Evolutionary conservation across 345 rosid genomes (phyloP).

Genomic region (Camelina sativa): DNA sequence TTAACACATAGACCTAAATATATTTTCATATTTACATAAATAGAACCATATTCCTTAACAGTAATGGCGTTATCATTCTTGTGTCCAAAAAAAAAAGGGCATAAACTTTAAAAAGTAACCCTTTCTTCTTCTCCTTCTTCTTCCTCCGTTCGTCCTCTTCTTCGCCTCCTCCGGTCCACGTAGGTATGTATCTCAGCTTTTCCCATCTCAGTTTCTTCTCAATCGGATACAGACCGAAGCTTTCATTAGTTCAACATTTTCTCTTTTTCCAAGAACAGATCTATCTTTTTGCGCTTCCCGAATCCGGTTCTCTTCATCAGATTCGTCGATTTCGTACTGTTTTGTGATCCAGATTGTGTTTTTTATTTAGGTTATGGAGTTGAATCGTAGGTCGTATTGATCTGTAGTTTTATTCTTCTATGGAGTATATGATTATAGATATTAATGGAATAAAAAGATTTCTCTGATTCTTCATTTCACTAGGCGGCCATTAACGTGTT

Average conservation of each 20-base stretch:
- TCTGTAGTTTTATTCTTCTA: conserved; percentile 10
- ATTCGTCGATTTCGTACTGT: conserved; percentile 20
- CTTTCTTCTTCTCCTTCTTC: not conserved
- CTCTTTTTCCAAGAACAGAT: conserved; percentile 26
- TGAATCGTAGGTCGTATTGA: conserved; percentile 1
- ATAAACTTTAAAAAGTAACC: not conserved
- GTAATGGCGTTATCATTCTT: conserved; percentile 22
- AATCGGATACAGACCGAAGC: not conserved
- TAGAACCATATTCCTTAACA: no score
- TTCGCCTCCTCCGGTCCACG: conserved; percentile 32
- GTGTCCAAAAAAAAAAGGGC: not conserved
- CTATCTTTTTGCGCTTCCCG: not conserved
- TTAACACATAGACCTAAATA: conserved; percentile 5
- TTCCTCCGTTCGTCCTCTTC: conserved; percentile 32
- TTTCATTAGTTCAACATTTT: conserved; percentile 27
- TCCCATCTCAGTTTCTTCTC: conserved; percentile 2
- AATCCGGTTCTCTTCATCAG: conserved; percentile 18
- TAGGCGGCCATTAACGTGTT: not conserved
- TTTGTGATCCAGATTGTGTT: conserved; percentile 10
- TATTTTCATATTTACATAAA: conserved; percentile 29
- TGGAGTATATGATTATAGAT: no score
- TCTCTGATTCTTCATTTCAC: not conserved
- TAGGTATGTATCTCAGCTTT: not conserved
- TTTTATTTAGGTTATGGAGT: not conserved
- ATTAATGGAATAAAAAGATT: not conserved